Percentiles rank a stretch among this genome's conserved stretches.
Conservation (phyloP, 2,329 filamentous ascomycete species). For the Cordyceps cicadae region DNA sequence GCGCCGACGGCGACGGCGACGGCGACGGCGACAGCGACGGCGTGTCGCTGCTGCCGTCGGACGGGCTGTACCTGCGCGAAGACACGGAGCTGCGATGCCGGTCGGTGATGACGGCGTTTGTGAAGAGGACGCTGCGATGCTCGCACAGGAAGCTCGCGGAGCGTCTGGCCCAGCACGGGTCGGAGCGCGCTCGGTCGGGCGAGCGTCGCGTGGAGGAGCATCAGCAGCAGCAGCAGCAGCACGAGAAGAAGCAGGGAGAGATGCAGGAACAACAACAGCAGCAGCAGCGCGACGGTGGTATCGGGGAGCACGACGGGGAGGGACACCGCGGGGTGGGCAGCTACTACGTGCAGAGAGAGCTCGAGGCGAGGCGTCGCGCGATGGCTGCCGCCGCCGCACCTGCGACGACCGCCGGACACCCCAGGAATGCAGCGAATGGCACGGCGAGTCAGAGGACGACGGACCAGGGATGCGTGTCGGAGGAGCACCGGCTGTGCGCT, state of each 20-base stretch:
- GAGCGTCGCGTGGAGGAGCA: too few relatives aligned
- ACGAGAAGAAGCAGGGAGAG: not conserved
- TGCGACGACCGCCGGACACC: not conserved
- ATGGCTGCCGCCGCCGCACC: too few relatives aligned
- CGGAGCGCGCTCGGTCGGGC: not conserved
- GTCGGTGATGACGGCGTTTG: conserved; percentile 64
- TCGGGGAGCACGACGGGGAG: not conserved
- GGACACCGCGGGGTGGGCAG: not conserved
- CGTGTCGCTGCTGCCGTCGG: conserved; percentile 36
- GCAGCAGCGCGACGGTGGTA: not conserved
- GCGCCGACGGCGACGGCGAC: too few relatives aligned
- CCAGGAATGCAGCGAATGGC: not conserved
- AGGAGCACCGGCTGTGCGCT: not conserved
- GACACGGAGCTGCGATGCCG: conserved; percentile 78
- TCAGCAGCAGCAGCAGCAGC: too few relatives aligned
- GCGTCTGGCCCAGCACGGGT: conserved; percentile 36
- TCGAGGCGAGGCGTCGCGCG: not conserved
- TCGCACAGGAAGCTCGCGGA: conserved; percentile 64
- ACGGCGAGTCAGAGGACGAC: not conserved
- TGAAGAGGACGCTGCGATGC: conserved; percentile 75
- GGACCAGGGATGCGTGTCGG: not conserved
- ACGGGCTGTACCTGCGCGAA: conserved; percentile 74
- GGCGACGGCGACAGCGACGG: conserved; percentile 28
- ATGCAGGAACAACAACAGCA: not conserved
- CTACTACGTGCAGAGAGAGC: not conserved